Evolutionary conservation across 2,329 filamentous ascomycete species (phyloP), one percentile per base, ranked within the genome.

Genomic region (Ilyonectria robusta): DNA sequence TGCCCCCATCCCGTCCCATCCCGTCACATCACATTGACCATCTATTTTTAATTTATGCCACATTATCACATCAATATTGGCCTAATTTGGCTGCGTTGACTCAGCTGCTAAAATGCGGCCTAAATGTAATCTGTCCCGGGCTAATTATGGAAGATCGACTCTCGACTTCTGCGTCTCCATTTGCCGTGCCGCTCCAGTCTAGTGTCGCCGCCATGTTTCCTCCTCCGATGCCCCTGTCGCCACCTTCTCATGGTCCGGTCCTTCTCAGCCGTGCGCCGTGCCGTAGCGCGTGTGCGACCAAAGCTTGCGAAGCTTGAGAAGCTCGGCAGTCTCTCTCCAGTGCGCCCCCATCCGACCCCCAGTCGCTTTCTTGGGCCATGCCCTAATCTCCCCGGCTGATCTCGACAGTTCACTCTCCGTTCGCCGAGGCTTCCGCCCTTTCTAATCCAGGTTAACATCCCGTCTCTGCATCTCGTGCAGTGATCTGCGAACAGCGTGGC

Each of bases 31-130:
- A 57, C 44, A 42, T 33, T 59, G 13, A n/a, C 46, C 53, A 57
- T 70, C 78, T 81, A 80, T 81, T 81, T 80, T 79, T 81, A 77
- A 76, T 78, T 80, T 77, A 74, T 71, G 69, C 75, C 77, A 62
- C 59, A 70, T 75, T 73, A 31, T 48, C 55, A 35, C n/a, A 26
- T 9, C 64, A 9, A 68, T 66, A 46, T 13, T 42, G 57, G 40
- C 35, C 72, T 75, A 74, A 75, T 74, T 72, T 71, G 66, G 58
- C 37, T 62, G 8, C 31, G 19, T 56, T 57, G 40, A 40, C 48
- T 57, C 42, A 35, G 40, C 23, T n/a, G 48, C 46, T 19, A 44
- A 40, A 59, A 33, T 54, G 47, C 50, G 66, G 31, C 66, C 72
- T 67, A 72, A 71, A 57, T 62, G 44, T 26, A 48, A 42, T 59